Base-by-base conservation (phyloP, 495 filamentous ascomycete genomes). In the Aspergillus baeticus region DNA sequence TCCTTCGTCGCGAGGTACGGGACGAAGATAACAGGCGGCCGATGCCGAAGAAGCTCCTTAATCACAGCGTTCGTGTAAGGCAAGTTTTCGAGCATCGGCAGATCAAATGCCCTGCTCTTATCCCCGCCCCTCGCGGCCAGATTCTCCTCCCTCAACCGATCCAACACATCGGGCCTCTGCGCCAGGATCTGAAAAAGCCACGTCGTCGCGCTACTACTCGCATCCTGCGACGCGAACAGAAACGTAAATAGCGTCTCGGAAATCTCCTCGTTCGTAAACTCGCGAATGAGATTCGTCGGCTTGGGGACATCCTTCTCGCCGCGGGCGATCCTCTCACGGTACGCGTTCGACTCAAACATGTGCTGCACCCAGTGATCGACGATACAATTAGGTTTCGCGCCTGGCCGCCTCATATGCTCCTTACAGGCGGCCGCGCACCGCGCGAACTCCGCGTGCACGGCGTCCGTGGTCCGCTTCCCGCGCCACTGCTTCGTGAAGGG, bases 401-500 rank as follows among this genome's bases (percentile, higher is more conserved):
- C 91, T 21, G 85, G 26, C 26, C 8, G 86, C 42, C 84, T 86
- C 89, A 96, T 96, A 48, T 90, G 86, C 43, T 84, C 84, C 72
- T 92, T 95, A 69, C 86, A 87, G 73, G 91, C 92, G 18, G 89
- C 88, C 10, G 92, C 90, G 66, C 93, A 96, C 63, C 86, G 87
- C 46, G 87, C 72, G 63, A 98, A 96, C 66, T 92, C 90, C 11
- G 81, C 80, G 49, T 96, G 80, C 10, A 96, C 89, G 75, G 90
- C 89, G 64, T 91, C 87, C 17, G 92, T 84, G 6, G 87, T 88
- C 62, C 89, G 90, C 78, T 96, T 93, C 49, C 92, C 92, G 58
- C 89, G 88, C 90, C 91, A 98, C 6, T 87, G 87, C 77, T 88
- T 92, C 54, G 93, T 96, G 75, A 84, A 96, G n/a, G 92, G 92